These are phyloP conservation scores for Xylariaceae sp. DNA, from an alignment of 2,329 filamentous ascomycete genomes.

Conservation along the genomic window DNA sequence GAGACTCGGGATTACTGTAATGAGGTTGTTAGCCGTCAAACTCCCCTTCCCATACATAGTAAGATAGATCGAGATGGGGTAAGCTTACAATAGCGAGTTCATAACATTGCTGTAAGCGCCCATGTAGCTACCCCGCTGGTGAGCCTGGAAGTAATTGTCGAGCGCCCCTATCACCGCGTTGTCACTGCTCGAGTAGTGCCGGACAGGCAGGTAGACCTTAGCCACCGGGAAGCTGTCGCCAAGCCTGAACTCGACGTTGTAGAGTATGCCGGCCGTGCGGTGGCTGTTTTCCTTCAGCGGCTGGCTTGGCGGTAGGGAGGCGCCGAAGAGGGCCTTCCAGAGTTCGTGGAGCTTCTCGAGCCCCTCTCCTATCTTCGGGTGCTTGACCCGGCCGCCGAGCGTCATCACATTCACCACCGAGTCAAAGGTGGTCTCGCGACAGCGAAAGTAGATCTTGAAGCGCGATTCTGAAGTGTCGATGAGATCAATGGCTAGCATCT, in stretches of 20 bases:
- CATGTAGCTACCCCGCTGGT: slow-evolving; percentile 7
- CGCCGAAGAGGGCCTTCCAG: slow-evolving; percentile 9
- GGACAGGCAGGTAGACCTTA: slow-evolving; percentile 17
- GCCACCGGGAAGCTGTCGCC: slow-evolving; percentile 3
- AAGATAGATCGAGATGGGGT: background rate
- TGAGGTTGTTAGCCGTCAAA: background rate
- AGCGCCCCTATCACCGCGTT: slow-evolving; percentile 2
- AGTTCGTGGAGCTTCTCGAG: slow-evolving; percentile 7
- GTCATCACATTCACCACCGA: slow-evolving; percentile 6
- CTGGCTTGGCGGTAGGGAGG: background rate
- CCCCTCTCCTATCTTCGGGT: slow-evolving; percentile 1
- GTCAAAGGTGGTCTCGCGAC: slow-evolving; percentile 6
- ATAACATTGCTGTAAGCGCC: slow-evolving; percentile 2
- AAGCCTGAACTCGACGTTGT: slow-evolving; percentile 14
- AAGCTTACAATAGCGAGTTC: slow-evolving; percentile 11
- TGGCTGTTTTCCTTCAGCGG: slow-evolving; percentile 3
- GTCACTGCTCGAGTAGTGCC: slow-evolving; percentile 13
- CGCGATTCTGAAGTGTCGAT: slow-evolving; percentile 9
- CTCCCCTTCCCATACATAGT: no score
- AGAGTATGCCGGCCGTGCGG: slow-evolving; percentile 16
- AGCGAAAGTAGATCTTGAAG: slow-evolving; percentile 15
- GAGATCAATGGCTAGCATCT: slow-evolving; percentile 16
- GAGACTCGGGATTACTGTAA: slow-evolving; percentile 1
- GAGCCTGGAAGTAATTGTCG: slow-evolving; percentile 2
- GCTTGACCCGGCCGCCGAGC: slow-evolving; percentile 1